Evolutionary conservation across 2,329 filamentous ascomycete species (phyloP).

Genomic region (Acephala macrosclerotiorum): DNA sequence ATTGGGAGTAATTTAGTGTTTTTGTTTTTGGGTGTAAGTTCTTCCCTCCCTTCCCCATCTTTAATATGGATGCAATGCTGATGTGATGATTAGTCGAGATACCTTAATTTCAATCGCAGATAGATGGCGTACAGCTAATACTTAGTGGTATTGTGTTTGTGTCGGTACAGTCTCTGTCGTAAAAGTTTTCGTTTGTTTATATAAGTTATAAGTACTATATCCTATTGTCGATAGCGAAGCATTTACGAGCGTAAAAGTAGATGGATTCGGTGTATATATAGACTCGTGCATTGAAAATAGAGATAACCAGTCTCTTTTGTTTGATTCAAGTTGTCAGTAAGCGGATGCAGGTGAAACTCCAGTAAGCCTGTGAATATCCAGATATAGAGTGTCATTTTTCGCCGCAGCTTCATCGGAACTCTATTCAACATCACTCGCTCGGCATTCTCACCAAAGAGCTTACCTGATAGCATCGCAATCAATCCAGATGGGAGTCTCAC

Average conservation of each 20-base stretch:
- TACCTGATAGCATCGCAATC: too few species aligned
- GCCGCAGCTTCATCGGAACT: too few species aligned
- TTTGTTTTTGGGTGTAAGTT: slow-evolving; percentile 57
- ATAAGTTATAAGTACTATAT: background rate
- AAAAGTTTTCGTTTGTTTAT: background rate
- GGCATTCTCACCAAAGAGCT: too few species aligned
- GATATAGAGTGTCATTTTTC: too few species aligned
- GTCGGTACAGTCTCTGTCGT: background rate
- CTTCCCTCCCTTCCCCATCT: background rate
- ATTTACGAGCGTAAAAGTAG: slow-evolving; percentile 6
- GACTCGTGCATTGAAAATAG: background rate
- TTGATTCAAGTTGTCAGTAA: too few species aligned
- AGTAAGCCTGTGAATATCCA: too few species aligned
- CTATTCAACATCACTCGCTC: too few species aligned
- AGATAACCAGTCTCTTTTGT: background rate
- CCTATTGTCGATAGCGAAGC: slow-evolving; percentile 6
- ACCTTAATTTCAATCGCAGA: slow-evolving; percentile 54
- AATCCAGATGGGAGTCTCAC: too few species aligned
- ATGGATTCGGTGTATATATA: slow-evolving; percentile 7
- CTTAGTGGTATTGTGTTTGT: background rate
- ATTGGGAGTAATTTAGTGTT: slow-evolving; percentile 78
- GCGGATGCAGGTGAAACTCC: too few species aligned
- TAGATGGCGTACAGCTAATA: slow-evolving; percentile 38
- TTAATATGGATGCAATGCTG: slow-evolving; percentile 12
- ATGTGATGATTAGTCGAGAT: slow-evolving; percentile 42